Percentiles rank a stretch among this genome's conserved stretches.
These are phyloP conservation scores for Tuber brumale DNA, from an alignment of 495 filamentous ascomycete species.

Conservation along the genomic window DNA sequence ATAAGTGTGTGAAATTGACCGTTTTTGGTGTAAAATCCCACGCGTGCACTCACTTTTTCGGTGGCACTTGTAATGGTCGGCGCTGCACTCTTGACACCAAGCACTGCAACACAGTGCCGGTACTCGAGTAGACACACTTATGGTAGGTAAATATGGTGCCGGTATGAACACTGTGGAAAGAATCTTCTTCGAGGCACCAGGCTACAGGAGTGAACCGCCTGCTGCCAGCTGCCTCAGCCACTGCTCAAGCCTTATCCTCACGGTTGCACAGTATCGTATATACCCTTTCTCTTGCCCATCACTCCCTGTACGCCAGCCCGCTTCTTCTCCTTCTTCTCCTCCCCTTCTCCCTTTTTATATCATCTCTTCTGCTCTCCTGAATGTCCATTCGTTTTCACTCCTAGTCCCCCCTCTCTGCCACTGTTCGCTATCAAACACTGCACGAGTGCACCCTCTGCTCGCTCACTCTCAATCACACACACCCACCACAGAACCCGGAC, in stretches of 20 bases:
- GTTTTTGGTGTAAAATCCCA: too few species aligned
- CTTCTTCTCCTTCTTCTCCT: too few species aligned
- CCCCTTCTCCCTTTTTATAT: background rate
- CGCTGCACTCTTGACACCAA: too few species aligned
- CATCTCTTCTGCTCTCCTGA: background rate
- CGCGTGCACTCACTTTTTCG: too few species aligned
- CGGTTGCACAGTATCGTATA: background rate
- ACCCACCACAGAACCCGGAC: background rate
- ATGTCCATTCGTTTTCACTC: slow-evolving; percentile 1
- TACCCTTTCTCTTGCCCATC: background rate
- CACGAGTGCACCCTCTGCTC: background rate
- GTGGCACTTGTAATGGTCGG: too few species aligned
- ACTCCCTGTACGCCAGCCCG: background rate
- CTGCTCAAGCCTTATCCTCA: background rate
- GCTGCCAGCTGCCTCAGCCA: background rate
- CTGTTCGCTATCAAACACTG: background rate
- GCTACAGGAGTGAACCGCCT: background rate
- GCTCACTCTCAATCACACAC: too few species aligned
- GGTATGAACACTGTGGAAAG: background rate
- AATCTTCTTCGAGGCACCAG: background rate
- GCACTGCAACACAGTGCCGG: too few species aligned
- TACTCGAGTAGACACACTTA: too few species aligned
- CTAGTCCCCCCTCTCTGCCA: background rate
- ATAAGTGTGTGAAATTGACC: too few species aligned
- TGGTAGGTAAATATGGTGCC: too few species aligned